Evolutionary conservation across 2,329 filamentous ascomycete genomes (phyloP).

Genomic region (Talaromyces verruculosus): DNA sequence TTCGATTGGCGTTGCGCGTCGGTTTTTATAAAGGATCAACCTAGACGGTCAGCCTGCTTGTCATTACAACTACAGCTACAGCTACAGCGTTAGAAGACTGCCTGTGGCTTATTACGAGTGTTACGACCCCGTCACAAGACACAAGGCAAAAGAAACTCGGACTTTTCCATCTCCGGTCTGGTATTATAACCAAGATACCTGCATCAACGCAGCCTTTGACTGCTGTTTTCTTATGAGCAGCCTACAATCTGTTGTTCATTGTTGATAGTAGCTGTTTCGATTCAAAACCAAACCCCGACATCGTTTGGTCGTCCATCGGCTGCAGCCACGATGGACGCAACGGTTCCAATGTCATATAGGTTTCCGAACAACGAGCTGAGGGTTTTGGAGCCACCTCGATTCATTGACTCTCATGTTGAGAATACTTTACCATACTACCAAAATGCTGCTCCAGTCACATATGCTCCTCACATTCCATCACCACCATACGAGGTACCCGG

Average conservation of each 20-base stretch:
- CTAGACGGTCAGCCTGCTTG: slow-evolving; percentile 1
- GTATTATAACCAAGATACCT: neutral
- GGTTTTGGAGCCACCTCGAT: slow-evolving; percentile 37
- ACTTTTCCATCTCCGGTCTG: slow-evolving; percentile 11
- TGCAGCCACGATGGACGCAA: slow-evolving; percentile 38
- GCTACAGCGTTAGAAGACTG: neutral
- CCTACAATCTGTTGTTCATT: neutral
- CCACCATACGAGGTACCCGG: slow-evolving; percentile 35
- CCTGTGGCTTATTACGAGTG: neutral
- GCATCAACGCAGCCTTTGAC: neutral
- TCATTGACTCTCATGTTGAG: slow-evolving; percentile 37
- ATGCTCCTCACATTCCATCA: slow-evolving; percentile 37
- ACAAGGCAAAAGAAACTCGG: slow-evolving; percentile 10
- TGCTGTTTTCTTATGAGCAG: neutral
- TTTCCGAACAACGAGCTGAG: slow-evolving; percentile 41
- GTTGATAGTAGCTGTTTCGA: neutral
- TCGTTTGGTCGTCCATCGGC: neutral
- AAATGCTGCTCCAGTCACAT: slow-evolving; percentile 37
- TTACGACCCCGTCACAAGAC: neutral
- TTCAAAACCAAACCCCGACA: slow-evolving; percentile 1
- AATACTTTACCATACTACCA: slow-evolving; percentile 40
- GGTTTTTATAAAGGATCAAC: slow-evolving; percentile 2
- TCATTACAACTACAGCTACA: slow-evolving; percentile 5
- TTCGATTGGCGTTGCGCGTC: slow-evolving; percentile 17
- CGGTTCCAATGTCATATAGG: slow-evolving; percentile 43